Percentiles rank a stretch among this genome's conserved stretches.
phyloP scores from a whole-genome alignment of 345 rosid species.

The Gossypium herbaceum region DNA sequence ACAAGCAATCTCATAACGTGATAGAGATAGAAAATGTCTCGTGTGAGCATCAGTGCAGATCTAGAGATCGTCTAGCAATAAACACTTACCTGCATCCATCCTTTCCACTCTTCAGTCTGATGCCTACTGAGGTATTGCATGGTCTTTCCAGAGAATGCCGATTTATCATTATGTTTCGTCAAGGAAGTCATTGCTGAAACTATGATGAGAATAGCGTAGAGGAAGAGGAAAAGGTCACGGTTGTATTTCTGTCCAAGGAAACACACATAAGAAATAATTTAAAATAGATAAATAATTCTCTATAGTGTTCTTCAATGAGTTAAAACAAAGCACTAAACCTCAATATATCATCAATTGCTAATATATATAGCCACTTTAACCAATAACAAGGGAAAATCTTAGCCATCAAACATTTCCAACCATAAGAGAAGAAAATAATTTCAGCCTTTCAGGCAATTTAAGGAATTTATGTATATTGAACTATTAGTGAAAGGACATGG shows the following conservation, averaged over 20 bases:
- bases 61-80: conserved; percentile 5
- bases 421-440: not conserved
- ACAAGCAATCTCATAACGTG: conserved; percentile 9
- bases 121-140: conserved; percentile 65
- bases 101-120: conserved; percentile 63
- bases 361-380: not conserved
- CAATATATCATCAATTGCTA: not conserved
- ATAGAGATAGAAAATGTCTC: not conserved
- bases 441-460: not conserved
- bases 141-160: conserved; percentile 74
- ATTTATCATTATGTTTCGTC: conserved; percentile 78
- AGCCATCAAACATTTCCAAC: not conserved
- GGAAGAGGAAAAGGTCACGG: conserved; percentile 90
- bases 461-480: not conserved
- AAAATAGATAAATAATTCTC: not conserved
- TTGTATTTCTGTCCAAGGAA: conserved; percentile 69
- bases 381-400: not conserved
- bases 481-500: not conserved
- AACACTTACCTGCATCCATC: conserved; percentile 98
- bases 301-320: not conserved
- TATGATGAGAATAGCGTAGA: conserved; percentile 74
- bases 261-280: conserved; percentile 8
- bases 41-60: not conserved
- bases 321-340: not conserved
- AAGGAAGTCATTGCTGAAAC: conserved; percentile 86